Evolutionary conservation across 192 early-diverging fungal species (phyloP).

Genomic region (Coemansia sp.): DNA sequence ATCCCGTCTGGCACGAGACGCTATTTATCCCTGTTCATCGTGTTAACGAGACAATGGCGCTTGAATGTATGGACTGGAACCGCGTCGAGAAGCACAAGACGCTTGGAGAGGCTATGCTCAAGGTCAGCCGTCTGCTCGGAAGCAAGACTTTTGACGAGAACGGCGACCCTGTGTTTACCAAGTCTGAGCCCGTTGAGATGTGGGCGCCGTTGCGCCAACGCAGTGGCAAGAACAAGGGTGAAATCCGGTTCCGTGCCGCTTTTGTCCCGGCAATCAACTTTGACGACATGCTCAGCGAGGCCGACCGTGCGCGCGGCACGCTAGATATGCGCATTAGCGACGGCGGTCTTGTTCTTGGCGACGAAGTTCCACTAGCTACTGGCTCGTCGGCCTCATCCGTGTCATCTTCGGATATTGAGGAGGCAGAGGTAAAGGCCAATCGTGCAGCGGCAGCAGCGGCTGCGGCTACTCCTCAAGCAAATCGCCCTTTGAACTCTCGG

Average conservation of each 20-base stretch:
- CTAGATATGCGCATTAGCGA: constrained; percentile 41
- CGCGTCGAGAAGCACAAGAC: constrained; percentile 79
- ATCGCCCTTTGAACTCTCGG: background rate
- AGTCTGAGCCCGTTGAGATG: constrained; percentile 48
- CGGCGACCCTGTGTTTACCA: constrained; percentile 40
- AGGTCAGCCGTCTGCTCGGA: constrained; percentile 59
- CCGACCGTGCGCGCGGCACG: constrained; percentile 32
- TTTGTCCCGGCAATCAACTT: constrained; percentile 59
- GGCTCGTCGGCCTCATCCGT: constrained; percentile 12
- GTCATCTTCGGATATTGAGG: background rate
- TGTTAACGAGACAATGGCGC: constrained; percentile 64
- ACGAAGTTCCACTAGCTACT: constrained; percentile 21
- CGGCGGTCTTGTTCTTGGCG: constrained; percentile 43
- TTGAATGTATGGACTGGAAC: constrained; percentile 89
- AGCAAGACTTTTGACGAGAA: constrained; percentile 22
- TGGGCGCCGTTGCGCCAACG: constrained; percentile 60
- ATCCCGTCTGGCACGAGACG: constrained; percentile 91
- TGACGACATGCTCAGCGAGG: constrained; percentile 50
- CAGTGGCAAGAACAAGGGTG: constrained; percentile 59
- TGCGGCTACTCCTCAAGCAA: background rate
- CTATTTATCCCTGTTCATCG: constrained; percentile 82
- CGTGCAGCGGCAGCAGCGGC: background rate
- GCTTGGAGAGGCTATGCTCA: constrained; percentile 69
- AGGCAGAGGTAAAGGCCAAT: constrained; percentile 1
- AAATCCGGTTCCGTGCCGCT: constrained; percentile 57